Base-by-base conservation (phyloP, 2,329 filamentous ascomycete species). In the Cladophialophora bantiana region DNA sequence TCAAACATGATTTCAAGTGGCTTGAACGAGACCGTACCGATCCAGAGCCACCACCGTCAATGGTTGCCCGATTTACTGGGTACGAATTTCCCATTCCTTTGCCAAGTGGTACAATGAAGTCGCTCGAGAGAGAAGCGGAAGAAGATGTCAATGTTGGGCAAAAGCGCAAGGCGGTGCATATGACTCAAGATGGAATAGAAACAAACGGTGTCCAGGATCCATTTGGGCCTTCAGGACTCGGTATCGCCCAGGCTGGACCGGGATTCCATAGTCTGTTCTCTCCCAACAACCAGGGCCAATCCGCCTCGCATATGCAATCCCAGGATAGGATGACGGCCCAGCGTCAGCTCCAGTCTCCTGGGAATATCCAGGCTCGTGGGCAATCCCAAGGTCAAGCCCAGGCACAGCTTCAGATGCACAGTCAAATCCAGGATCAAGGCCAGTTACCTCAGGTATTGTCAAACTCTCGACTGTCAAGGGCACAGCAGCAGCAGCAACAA, bases 41-140 rank as follows among this genome's bases (percentile, higher is more conserved):
- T 53, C 63, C 48, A 26, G 38, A 42, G 35, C 59, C 66, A 35
- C 55, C 66, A 34, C 54, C 32, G 20, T 63, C 62, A 3, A 13
- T 10, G 32, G 15, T 65, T 10, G 26, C 40, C 32, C 50, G 18
- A 10, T 32, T 26, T n/a, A 65, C 55, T 35, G 66, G 59, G 35
- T 68, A 57, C 40, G 62, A 68, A 5, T 68, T 53, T 26, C 66
- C 66, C 7, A 32, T 66, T 20, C 62, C 66, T 20, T 45, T 31
- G 20, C 52, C 64, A 13, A 60, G 20, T 31, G 66, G 66, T n/a
- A 52, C 64, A 15, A 31, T 68, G 59, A 38, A 15, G 18, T 15
- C 54, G 52, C 12, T 52, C 35, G 13, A 35, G 9, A 18, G 34
- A 50, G 34, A 45, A 18, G 18, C 12, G 56, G 55, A 52, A 10